Base-by-base conservation (phyloP, 1,284 basidiomycete genomes). In the Ceratobasidium sp. region DNA sequence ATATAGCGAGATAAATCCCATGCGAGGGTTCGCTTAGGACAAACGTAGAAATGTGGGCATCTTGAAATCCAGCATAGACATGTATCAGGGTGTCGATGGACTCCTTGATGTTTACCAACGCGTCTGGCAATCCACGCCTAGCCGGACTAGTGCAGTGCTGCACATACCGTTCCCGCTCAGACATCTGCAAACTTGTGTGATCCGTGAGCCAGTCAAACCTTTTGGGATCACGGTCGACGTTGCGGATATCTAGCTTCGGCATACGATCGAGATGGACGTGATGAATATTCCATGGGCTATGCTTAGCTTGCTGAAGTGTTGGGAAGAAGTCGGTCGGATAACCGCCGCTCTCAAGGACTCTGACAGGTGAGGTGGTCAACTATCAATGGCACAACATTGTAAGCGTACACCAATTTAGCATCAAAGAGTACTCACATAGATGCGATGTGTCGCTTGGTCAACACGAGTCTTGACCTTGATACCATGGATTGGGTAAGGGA, bases 241-340 rank as follows among this genome's bases (percentile, higher is more conserved):
- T 28, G 28, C 51, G 53, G 15, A 69, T 15, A 26, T 58, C 67
- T 17, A 69, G 33, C 33, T 56, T 54, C 26, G 67, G 67, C 67
- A 69, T 69, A 15, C 67, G 51, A 23, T 69, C 53, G 3, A 69
- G 47, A 15, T 56, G 15, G 20, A 69, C n/a, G 28, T 69, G 67
- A 26, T 69, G 67, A 15, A 69, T 13, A 20, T 69, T 69, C 53
- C 67, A 69, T 13, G 67, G 67, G 23, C 67, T 69, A 39, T 35
- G 28, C 23, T 54, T 35, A 6, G 51, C n/a, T 10, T 69, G 67
- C n/a, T 58, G 53, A 35, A 69, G 28, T 17, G 58, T 26, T 2
- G 67, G 67, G 53, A 56, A 69, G 20, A 26, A 5, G n/a, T 69
- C 10, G 28, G 20, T 20, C 20, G 67, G 67, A 23, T 42, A 69